Percentiles rank a stretch among this genome's conserved stretches.
Conservation (phyloP, 177 flowering plant genomes). For the Telopea speciosissima region DNA sequence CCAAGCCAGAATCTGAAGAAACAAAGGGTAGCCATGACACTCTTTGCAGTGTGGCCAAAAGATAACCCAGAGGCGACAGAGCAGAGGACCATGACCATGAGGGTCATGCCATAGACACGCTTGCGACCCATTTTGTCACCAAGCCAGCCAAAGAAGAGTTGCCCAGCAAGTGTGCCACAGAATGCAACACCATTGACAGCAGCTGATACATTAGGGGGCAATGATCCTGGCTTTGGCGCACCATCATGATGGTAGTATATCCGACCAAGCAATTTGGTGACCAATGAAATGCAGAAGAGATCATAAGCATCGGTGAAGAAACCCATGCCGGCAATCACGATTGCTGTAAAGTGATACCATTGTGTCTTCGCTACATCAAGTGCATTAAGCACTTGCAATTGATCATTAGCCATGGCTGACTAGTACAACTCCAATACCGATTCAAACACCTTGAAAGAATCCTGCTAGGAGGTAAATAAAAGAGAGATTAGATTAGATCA, state of each 20-base stretch:
- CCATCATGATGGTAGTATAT: conserved; percentile 37
- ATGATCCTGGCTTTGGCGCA: conserved; percentile 34
- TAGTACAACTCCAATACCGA: no score
- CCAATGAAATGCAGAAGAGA: conserved; percentile 59
- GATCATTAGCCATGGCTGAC: not conserved
- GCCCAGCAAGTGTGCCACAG: conserved; percentile 55
- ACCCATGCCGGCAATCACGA: conserved; percentile 69
- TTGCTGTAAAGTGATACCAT: conserved; percentile 68
- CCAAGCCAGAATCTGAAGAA: conserved; percentile 71
- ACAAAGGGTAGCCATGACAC: conserved; percentile 44
- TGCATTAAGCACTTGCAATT: conserved; percentile 19
- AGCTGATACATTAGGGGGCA: conserved; percentile 46
- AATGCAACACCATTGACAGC: conserved; percentile 63
- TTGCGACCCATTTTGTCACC: conserved; percentile 62
- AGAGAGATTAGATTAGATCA: no score
- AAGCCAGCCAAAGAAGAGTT: conserved; percentile 65
- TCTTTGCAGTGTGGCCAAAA: conserved; percentile 25
- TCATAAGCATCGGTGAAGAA: conserved; percentile 77
- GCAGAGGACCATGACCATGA: conserved; percentile 41
- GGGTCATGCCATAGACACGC: conserved; percentile 54
- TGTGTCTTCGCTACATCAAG: conserved; percentile 60
- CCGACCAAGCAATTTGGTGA: conserved; percentile 59
- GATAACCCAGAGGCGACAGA: conserved; percentile 51
- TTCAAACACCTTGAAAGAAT: no score
- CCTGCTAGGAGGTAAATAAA: no score